These are phyloP conservation scores for Gaeumannomyces tritici DNA, from an alignment of 2,329 filamentous ascomycete genomes.

Conservation along the genomic window DNA sequence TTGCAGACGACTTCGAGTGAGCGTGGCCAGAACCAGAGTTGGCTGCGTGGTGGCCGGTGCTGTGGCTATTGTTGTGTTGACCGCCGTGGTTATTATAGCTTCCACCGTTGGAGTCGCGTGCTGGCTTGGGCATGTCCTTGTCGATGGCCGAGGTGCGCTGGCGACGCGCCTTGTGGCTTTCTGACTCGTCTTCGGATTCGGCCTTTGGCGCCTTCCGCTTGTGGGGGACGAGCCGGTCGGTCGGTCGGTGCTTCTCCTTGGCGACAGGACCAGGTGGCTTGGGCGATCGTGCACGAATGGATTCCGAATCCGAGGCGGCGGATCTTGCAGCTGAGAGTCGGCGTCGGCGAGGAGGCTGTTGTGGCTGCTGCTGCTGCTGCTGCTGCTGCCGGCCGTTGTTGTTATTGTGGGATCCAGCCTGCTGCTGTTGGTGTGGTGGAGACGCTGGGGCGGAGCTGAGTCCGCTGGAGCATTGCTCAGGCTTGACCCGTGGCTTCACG, in stretches of 20 bases:
- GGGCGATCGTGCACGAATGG: conserved; percentile 30
- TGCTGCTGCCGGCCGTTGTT: not conserved
- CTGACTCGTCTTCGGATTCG: conserved; percentile 49
- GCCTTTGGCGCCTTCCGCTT: conserved; percentile 45
- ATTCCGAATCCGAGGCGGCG: conserved; percentile 45
- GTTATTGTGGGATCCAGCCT: conserved; percentile 15
- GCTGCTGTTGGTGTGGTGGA: conserved; percentile 31
- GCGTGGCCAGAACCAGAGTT: conserved; percentile 4
- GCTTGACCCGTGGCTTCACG: conserved; percentile 30
- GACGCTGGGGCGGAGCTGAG: conserved; percentile 51
- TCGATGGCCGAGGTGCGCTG: conserved; percentile 36
- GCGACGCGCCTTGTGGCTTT: conserved; percentile 42
- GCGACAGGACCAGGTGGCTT: conserved; percentile 25
- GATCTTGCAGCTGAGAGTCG: conserved; percentile 29
- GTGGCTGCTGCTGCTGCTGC: not conserved
- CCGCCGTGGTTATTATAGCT: conserved; percentile 17
- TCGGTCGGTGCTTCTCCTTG: conserved; percentile 32
- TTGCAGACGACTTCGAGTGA: conserved; percentile 21
- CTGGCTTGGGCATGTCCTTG: conserved; percentile 19
- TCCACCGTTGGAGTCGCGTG: conserved; percentile 22
- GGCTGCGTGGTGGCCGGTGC: not conserved
- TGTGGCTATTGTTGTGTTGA: conserved; percentile 9
- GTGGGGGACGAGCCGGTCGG: conserved; percentile 35
- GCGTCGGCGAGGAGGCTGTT: conserved; percentile 21
- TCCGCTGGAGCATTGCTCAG: conserved; percentile 36